Evolutionary conservation across 2,329 filamentous ascomycete genomes (phyloP), one percentile per base, ranked within the genome.

Genomic region (Tolypocladium tundrense): DNA sequence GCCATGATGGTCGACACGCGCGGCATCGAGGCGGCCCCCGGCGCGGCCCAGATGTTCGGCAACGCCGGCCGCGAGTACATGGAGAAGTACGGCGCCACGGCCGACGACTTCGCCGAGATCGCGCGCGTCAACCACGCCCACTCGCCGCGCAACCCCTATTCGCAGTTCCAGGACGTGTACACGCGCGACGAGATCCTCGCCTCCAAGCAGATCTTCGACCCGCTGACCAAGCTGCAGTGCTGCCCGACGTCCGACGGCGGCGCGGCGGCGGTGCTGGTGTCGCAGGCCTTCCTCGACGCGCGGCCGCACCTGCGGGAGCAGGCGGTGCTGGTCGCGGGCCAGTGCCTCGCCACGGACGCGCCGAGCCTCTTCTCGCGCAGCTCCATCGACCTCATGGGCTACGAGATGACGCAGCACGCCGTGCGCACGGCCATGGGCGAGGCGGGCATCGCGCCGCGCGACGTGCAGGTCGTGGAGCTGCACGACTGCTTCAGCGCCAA

Each of bases 401-500:
- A 87, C 71, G 85, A 87, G 61, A 97, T 97, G 93, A 86, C 85
- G 19, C 80, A 85, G 68, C 76, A 79, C 58, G 93, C 93, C 0
- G 86, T 84, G 9, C 73, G 79, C 60, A 76, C 78, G 0, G 93
- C 93, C n/a, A 77, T 89, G 61, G 78, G 75, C 39, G 88, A 97
- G 74, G 91, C 91, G 0, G 82, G 83, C 27, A 77, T 88, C 60
- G 80, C 85, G 2, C 76, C 88, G 0, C 73, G 77, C 40, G 88
- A 96, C 63, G 81, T 93, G 62, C 85, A 88, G 67, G 88, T 97
- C 19, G 91, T 90, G 68, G 93, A 97, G 77, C 79, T 97, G 60
- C 94, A 97, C 75, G 94, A 97, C 77, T 97, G 94, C 78, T 97
- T 97, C 81, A 91, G 87, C 21, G 87, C 93, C 33, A 97, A 97